Evolutionary conservation across 345 rosid species (phyloP), one percentile per base, ranked within the genome.

Genomic region (Cardamine chenopodiifolia): DNA sequence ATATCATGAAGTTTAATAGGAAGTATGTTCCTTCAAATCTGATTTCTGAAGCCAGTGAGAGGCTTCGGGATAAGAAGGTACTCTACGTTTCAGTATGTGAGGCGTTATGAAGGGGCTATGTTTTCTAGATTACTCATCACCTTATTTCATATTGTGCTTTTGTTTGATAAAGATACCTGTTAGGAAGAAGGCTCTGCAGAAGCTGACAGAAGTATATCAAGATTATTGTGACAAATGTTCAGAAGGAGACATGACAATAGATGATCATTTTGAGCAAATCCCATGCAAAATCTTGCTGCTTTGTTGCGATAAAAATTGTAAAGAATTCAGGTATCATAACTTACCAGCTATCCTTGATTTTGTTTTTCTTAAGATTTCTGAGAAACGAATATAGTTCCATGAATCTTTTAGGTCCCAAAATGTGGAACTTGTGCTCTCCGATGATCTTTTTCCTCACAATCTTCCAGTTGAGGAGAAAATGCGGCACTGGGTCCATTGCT

Each of bases 21-120:
- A 84, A 86, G 70, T 66, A 71, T 62, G 73, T 82, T 79, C 82
- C 95, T 42, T 71, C 80, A 50, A 84, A 74, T 70, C 64, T 94
- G 48, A 79, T 90, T 79, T 84, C 84, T 80, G 89, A 83, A 80
- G 82, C 86, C 54, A 73, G 76, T 69, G 96, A 94, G 80, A 90
- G 98, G 67, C 92, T 94, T 71, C 84, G 97, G 79, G 97, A 94
- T 84, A 94, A 92, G 89, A 94, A 90, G 96, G 98, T 86, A 82
- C 23, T 58, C 58, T 40, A 65, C 2, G 20, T 69, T 62, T 15
- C 37, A 54, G 70, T 50, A 34, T 66, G 59, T 49, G 56, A 58
- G 14, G 68, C 34, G 5, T 71, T 57, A 29, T 31, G 13, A 12
- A 49, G 47, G 37, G 19, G 14, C 8, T 45, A 18, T 11, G 1